Conservation (phyloP, 2,329 filamentous ascomycete genomes). For the Thermomyces lanuginosus region DNA sequence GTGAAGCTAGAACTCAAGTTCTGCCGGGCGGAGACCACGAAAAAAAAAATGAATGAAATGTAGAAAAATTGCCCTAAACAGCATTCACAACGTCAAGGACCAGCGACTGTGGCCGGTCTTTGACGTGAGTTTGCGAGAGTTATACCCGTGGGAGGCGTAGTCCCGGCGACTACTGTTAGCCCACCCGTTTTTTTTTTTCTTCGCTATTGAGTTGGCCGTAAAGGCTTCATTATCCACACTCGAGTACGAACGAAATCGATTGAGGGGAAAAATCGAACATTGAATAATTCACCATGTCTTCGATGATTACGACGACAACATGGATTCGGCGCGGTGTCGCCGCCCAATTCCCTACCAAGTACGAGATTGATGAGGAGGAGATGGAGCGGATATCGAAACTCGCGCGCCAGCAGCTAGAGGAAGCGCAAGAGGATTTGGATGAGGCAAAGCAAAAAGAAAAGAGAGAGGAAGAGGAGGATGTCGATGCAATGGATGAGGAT, state of each 20-base stretch:
- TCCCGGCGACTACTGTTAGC: background rate
- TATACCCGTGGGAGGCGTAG: no score
- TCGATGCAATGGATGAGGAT: constrained; percentile 11
- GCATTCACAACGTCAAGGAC: background rate
- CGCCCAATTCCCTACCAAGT: constrained; percentile 58
- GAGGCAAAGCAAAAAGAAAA: constrained; percentile 43
- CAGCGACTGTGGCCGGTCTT: background rate
- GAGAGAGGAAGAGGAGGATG: constrained; percentile 22
- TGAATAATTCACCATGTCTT: constrained; percentile 16
- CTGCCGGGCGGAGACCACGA: constrained; percentile 6
- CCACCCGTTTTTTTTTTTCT: constrained; percentile 3
- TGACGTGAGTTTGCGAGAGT: no score
- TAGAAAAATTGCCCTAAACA: background rate
- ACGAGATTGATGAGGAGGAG: constrained; percentile 59
- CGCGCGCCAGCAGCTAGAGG: constrained; percentile 68
- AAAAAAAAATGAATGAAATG: constrained; percentile 3
- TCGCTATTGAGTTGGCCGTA: background rate
- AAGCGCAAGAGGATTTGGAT: constrained; percentile 73
- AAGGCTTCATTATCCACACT: constrained; percentile 1
- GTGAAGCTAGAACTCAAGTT: constrained; percentile 5
- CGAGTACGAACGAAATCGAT: background rate
- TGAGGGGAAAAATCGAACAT: background rate
- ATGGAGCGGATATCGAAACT: constrained; percentile 59
- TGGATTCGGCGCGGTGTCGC: constrained; percentile 67
- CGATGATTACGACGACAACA: constrained; percentile 59